These are phyloP conservation scores for Saccharomycopsis fermentans DNA, from an alignment of 805 yeast genomes.

Conservation along the genomic window DNA sequence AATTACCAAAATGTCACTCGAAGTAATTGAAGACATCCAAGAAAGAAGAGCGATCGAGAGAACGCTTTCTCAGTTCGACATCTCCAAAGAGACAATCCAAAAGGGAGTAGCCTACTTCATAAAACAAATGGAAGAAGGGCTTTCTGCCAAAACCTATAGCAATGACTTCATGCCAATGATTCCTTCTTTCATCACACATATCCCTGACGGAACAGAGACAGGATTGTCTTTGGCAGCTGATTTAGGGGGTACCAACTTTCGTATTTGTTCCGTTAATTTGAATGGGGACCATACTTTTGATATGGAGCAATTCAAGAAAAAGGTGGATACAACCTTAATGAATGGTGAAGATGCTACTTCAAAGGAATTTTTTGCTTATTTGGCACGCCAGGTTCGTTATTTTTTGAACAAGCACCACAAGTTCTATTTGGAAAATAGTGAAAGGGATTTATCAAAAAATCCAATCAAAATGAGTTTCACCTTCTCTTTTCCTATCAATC, in stretches of 20 bases:
- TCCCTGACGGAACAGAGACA: slow-evolving; percentile 77
- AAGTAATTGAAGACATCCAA: slow-evolving; percentile 3
- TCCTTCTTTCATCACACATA: slow-evolving; percentile 77
- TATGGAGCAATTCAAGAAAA: slow-evolving; percentile 64
- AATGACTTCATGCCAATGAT: slow-evolving; percentile 66
- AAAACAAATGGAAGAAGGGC: slow-evolving; percentile 51
- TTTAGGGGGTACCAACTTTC: slow-evolving; percentile 91
- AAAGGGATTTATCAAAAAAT: not conserved
- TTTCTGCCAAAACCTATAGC: slow-evolving; percentile 33
- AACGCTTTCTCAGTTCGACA: slow-evolving; percentile 32
- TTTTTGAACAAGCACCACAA: slow-evolving; percentile 61
- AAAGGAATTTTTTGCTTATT: slow-evolving; percentile 58
- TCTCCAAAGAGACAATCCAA: slow-evolving; percentile 33
- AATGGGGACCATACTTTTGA: slow-evolving; percentile 72
- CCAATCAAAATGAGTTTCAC: slow-evolving; percentile 77
- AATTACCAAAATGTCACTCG: not conserved
- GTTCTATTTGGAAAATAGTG: slow-evolving; percentile 6
- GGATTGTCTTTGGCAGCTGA: slow-evolving; percentile 87
- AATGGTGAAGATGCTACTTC: slow-evolving; percentile 36
- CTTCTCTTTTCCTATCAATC: slow-evolving; percentile 87
- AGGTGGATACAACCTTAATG: slow-evolving; percentile 72
- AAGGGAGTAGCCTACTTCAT: slow-evolving; percentile 47
- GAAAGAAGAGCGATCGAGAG: slow-evolving; percentile 22
- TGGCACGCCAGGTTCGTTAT: slow-evolving; percentile 58
- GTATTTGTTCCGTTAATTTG: slow-evolving; percentile 81